Conservation (phyloP, 495 filamentous ascomycete species). For the Penicillium silybi region DNA sequence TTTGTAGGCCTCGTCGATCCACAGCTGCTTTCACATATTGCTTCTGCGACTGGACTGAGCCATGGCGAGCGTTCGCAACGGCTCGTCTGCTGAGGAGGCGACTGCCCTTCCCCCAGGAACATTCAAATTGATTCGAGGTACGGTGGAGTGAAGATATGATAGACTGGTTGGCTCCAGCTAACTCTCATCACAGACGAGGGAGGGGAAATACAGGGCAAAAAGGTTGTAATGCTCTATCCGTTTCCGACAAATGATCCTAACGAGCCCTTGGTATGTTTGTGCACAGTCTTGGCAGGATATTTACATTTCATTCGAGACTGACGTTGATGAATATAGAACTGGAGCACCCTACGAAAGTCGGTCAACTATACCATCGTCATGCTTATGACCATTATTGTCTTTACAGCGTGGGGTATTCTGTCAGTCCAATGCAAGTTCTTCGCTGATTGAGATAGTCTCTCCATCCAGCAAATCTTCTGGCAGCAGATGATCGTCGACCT, state of each 20-base stretch:
- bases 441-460: conserved; percentile 17
- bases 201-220: conserved; percentile 11
- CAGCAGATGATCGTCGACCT: conserved; percentile 34
- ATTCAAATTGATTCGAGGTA: conserved; percentile 31
- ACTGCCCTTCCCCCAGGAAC: conserved; percentile 25
- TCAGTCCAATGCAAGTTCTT: background rate
- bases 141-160: background rate
- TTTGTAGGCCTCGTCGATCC: background rate
- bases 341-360: conserved; percentile 29
- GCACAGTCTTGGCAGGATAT: background rate
- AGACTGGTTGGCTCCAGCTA: background rate
- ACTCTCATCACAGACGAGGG: conserved; percentile 14
- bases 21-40: background rate
- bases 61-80: background rate
- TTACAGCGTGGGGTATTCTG: conserved; percentile 26
- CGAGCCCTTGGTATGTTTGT: conserved; percentile 26
- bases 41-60: background rate
- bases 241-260: conserved; percentile 32
- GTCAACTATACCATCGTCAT: conserved; percentile 30
- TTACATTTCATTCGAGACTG: background rate
- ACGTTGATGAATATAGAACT: conserved; percentile 21
- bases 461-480: conserved; percentile 33
- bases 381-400: conserved; percentile 29
- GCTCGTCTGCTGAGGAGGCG: conserved; percentile 1
- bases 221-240: conserved; percentile 25